Evolutionary conservation across 164 flowering plant species (phyloP).

Genomic region (Liriodendron chinense): DNA sequence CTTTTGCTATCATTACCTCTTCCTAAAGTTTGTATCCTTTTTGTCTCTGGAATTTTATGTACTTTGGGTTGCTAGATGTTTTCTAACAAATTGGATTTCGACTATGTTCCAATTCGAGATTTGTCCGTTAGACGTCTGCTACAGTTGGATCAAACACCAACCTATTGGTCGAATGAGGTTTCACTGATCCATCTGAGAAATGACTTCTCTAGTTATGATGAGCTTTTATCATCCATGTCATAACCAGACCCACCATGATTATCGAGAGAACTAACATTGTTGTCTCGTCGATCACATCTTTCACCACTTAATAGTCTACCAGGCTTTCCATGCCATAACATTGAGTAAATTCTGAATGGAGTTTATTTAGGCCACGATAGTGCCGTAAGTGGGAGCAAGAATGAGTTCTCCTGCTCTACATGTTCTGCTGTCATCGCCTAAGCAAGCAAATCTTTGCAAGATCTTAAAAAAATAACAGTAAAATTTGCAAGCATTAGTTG

Average conservation of each 20-base stretch:
- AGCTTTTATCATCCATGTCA: conserved; percentile 42
- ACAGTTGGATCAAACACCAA: conserved; percentile 20
- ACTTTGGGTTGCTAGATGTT: too few relatives aligned
- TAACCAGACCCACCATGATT: too few relatives aligned
- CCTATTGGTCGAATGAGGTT: conserved; percentile 31
- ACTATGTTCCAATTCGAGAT: background rate
- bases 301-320: conserved; percentile 62
- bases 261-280: conserved; percentile 41
- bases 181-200: conserved; percentile 39
- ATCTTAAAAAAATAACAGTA: conserved; percentile 39
- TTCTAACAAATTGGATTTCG: background rate
- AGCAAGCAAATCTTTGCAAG: conserved; percentile 48
- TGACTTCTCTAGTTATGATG: conserved; percentile 33
- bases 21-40: too few relatives aligned
- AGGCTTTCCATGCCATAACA: conserved; percentile 64
- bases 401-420: conserved; percentile 45
- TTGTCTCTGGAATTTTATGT: too few relatives aligned
- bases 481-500: background rate
- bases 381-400: conserved; percentile 22
- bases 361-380: conserved; percentile 43
- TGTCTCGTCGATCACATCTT: conserved; percentile 55
- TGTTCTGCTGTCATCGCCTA: conserved; percentile 25
- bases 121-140: background rate
- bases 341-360: conserved; percentile 62
- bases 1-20: too few relatives aligned